Evolutionary conservation across 192 early-diverging fungal species (phyloP).

Genomic region (Coemansia sp.): DNA sequence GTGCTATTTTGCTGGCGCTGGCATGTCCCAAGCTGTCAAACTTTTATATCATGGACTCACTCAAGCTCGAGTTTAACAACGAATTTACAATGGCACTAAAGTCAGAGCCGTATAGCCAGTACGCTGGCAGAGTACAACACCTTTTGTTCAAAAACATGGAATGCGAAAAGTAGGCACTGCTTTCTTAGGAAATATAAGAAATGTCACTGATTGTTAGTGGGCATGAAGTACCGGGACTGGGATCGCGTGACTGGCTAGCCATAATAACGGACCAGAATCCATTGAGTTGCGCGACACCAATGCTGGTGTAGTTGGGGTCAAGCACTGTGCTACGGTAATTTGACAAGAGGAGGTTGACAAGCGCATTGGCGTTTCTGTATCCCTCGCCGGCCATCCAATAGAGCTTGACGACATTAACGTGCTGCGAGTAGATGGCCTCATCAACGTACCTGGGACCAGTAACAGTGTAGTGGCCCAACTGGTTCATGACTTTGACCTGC

Average conservation of each 20-base stretch:
- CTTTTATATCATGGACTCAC: background rate
- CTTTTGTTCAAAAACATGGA: background rate
- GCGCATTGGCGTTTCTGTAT: background rate
- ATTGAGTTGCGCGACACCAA: conserved; percentile 41
- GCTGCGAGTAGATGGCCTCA: conserved; percentile 26
- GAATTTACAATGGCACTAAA: background rate
- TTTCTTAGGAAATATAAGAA: conserved; percentile 16
- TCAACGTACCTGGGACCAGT: conserved; percentile 43
- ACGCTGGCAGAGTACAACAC: background rate
- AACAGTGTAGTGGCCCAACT: conserved; percentile 34
- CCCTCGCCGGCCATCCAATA: conserved; percentile 48
- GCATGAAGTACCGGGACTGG: conserved; percentile 10
- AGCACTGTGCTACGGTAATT: conserved; percentile 14
- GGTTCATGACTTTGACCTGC: conserved; percentile 37
- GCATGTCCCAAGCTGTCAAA: conserved; percentile 2
- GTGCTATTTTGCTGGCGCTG: background rate
- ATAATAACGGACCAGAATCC: conserved; percentile 52
- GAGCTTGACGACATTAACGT: conserved; percentile 25
- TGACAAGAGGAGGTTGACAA: conserved; percentile 24
- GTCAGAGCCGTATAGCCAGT: background rate
- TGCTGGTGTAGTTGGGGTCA: conserved; percentile 27
- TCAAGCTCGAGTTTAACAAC: conserved; percentile 6
- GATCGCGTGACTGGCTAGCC: conserved; percentile 15
- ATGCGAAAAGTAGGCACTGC: background rate
- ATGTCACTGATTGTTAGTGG: conserved; percentile 27